Base-by-base conservation (phyloP, 2,329 filamentous ascomycete species). In the Ophiostoma himal-ulmi region DNA sequence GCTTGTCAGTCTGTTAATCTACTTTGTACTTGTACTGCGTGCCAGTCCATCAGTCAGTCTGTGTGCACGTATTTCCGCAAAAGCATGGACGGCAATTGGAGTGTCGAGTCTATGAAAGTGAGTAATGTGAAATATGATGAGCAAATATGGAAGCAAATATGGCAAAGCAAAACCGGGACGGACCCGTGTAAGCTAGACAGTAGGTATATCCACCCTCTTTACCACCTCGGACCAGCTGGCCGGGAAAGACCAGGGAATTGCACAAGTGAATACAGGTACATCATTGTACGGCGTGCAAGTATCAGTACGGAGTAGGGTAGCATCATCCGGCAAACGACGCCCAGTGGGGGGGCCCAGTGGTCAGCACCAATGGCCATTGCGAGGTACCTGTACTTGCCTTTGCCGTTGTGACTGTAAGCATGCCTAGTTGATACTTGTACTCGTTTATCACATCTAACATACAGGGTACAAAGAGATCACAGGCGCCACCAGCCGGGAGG, bases 221-320 rank as follows among this genome's bases (percentile, higher is more conserved):
- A 26, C 57, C 26, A 17, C 14, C 57, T 34, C 57, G 57, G 57
- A 62, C 22, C 57, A 62, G 57, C 57, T 62, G 26, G 57, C 57
- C 57, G 57, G 57, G 57, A 62, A 62, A 62, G 57, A 62, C 26
- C 13, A 62, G 57, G 57, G 57, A 62, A 62, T 62, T 48, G 10
- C 44, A 48, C 44, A n/a, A n/a, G 44, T n/a, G 1, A 20, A 44
- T 13, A n/a, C n/a, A 20, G 30, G 30, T 52, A 52, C 13, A 52
- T 41, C 39, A 44, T 17, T 44, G 44, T n/a, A 52, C 17, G 30
- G 44, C 44, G 1, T 60, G 22, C 26, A 62, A 34, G 57, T 62
- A 62, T 26, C 34, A 17, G 57, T 62, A 62, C 57, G 26, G 57
- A 30, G 26, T 62, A 62, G 57, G 52, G 52, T 57, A 57, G 52